Evolutionary conservation across 495 filamentous ascomycete genomes (phyloP).

Genomic region (Evernia prunastri): DNA sequence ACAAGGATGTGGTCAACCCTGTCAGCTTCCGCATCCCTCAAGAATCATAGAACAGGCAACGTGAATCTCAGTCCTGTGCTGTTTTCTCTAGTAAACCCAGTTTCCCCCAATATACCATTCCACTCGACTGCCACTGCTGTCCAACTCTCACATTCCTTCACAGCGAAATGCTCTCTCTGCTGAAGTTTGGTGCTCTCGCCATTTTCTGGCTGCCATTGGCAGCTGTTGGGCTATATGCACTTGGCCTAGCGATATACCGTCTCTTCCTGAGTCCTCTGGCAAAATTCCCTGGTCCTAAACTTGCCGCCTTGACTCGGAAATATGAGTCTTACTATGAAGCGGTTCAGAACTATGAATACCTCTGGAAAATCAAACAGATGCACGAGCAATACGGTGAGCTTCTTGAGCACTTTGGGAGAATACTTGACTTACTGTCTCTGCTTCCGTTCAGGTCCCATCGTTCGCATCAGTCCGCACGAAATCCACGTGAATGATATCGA

Average conservation of each 20-base stretch:
- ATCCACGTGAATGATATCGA: slow-evolving; percentile 36
- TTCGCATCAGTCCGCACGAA: slow-evolving; percentile 38
- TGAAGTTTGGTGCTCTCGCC: slow-evolving; percentile 5
- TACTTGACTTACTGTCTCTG: too few species aligned
- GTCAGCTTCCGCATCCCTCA: too few species aligned
- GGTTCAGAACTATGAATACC: slow-evolving; percentile 35
- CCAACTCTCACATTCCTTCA: not conserved
- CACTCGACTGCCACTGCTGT: not conserved
- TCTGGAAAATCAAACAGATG: slow-evolving; percentile 41
- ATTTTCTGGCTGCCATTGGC: slow-evolving; percentile 9
- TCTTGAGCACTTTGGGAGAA: not conserved
- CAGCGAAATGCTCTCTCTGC: slow-evolving; percentile 9
- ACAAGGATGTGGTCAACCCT: too few species aligned
- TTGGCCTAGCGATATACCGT: slow-evolving; percentile 25
- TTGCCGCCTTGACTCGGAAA: slow-evolving; percentile 44
- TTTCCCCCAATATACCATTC: not conserved
- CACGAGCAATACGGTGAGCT: slow-evolving; percentile 45
- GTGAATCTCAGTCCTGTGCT: not conserved
- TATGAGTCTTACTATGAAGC: slow-evolving; percentile 51
- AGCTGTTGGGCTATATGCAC: slow-evolving; percentile 13
- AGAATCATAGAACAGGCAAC: not conserved
- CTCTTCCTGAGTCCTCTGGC: slow-evolving; percentile 41
- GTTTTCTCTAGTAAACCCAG: not conserved
- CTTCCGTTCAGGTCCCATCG: slow-evolving; percentile 29
- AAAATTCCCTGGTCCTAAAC: slow-evolving; percentile 43